A percentile compares a stretch with the other conserved stretches of the same genome.
Conservation (phyloP, 192 early-diverging fungal genomes). For the Mortierella hygrophila region DNA sequence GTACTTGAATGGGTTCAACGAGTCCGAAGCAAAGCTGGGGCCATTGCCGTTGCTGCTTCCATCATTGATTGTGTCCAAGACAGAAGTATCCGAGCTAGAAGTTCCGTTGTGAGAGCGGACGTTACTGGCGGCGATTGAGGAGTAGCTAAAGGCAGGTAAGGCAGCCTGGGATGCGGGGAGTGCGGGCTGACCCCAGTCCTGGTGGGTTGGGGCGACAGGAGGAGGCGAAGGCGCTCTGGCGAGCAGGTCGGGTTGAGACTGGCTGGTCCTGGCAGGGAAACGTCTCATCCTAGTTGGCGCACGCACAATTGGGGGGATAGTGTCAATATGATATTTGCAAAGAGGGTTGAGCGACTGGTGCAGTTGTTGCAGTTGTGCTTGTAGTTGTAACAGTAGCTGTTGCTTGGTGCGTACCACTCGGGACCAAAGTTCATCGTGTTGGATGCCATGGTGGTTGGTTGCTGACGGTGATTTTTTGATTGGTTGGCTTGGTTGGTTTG, state of each 20-base stretch:
- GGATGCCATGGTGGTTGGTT: conserved; percentile 35
- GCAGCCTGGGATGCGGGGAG: conserved; percentile 18
- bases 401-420: conserved; percentile 68
- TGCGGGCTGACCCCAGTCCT: conserved; percentile 31
- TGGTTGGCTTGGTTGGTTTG: neutral
- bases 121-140: conserved; percentile 44
- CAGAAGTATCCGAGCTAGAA: conserved; percentile 11
- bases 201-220: conserved; percentile 23
- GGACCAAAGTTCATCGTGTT: conserved; percentile 87
- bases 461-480: neutral
- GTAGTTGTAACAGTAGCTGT: neutral
- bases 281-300: conserved; percentile 42
- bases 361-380: neutral
- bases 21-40: conserved; percentile 28
- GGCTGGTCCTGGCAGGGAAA: conserved; percentile 39
- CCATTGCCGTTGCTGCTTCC: neutral
- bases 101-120: conserved; percentile 39
- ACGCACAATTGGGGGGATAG: neutral
- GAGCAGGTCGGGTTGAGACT: conserved; percentile 24
- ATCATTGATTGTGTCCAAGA: conserved; percentile 8
- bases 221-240: conserved; percentile 29
- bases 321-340: neutral
- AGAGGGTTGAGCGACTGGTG: neutral
- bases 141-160: conserved; percentile 44
- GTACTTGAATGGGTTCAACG: conserved; percentile 72